phyloP scores from a whole-genome alignment of 2,329 filamentous ascomycete genomes.

The Leptographium lundbergii region DNA sequence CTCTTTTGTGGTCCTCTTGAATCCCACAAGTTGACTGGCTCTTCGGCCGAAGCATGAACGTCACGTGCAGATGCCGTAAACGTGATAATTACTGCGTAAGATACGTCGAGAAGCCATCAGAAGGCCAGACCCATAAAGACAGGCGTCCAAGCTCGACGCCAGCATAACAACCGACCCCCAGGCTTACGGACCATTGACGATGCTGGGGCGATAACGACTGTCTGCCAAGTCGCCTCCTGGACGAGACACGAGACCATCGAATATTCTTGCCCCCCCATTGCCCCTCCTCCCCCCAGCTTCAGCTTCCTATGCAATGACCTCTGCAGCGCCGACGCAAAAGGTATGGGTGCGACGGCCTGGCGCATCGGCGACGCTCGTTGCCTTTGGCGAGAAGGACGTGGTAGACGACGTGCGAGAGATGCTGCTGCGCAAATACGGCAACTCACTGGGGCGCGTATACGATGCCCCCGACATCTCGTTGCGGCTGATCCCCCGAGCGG shows the following conservation, averaged over 20 bases:
- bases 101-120: not conserved
- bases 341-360: constrained; percentile 88
- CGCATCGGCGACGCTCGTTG: constrained; percentile 76
- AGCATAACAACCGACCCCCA: not conserved
- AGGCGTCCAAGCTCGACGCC: not conserved
- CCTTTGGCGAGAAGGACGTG: constrained; percentile 74
- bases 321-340: constrained; percentile 46
- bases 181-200: not conserved
- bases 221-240: not conserved
- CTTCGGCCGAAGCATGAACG: not conserved
- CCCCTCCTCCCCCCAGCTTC: not conserved
- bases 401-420: constrained; percentile 91
- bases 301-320: constrained; percentile 31
- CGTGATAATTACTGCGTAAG: too few species aligned
- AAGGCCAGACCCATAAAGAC: too few species aligned
- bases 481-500: constrained; percentile 60
- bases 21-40: too few species aligned
- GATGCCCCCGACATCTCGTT: constrained; percentile 83
- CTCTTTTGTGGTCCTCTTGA: too few species aligned
- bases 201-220: not conserved
- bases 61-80: not conserved
- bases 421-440: constrained; percentile 86
- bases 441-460: constrained; percentile 77
- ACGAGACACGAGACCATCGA: not conserved
- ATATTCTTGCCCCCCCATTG: not conserved